These are phyloP conservation scores for Sugiyamaella neomexicana DNA, from an alignment of 1,139 yeast genomes.

Conservation along the genomic window DNA sequence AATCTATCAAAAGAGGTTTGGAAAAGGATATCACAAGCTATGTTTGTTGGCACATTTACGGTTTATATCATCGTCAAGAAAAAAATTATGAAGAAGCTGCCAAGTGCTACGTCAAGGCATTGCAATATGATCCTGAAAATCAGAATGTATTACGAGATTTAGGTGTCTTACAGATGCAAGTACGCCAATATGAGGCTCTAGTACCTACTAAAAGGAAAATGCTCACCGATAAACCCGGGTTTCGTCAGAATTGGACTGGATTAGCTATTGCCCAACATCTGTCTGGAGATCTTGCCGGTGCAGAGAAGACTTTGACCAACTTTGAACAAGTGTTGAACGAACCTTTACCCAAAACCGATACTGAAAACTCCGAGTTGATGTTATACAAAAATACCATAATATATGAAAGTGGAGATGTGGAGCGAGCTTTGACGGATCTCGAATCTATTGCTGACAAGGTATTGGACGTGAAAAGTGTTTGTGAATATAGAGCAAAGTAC, in stretches of 20 bases:
- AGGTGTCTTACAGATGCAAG: constrained; percentile 75
- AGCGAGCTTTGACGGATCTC: constrained; percentile 63
- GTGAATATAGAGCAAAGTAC: constrained; percentile 70
- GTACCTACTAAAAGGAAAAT: constrained; percentile 64
- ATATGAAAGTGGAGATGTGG: constrained; percentile 61
- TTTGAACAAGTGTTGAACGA: constrained; percentile 71
- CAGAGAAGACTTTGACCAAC: constrained; percentile 68
- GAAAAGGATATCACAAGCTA: constrained; percentile 57
- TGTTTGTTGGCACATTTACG: constrained; percentile 81
- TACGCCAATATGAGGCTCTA: constrained; percentile 67
- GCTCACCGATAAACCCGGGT: constrained; percentile 77
- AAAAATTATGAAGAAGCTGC: constrained; percentile 76
- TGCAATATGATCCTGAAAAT: constrained; percentile 77
- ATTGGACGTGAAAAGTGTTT: constrained; percentile 60
- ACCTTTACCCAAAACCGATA: constrained; percentile 39
- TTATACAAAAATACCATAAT: constrained; percentile 71
- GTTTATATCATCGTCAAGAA: constrained; percentile 72
- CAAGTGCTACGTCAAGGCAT: constrained; percentile 74
- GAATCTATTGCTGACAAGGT: constrained; percentile 53
- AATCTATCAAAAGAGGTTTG: constrained; percentile 61
- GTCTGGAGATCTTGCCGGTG: constrained; percentile 62
- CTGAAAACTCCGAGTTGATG: constrained; percentile 78
- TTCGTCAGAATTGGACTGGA: constrained; percentile 90
- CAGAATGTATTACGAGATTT: constrained; percentile 79
- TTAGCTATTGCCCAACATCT: constrained; percentile 85